These are phyloP conservation scores for Peronosclerospora sorghi DNA, from an alignment of 352 stramenopile genomes.

Conservation along the genomic window DNA sequence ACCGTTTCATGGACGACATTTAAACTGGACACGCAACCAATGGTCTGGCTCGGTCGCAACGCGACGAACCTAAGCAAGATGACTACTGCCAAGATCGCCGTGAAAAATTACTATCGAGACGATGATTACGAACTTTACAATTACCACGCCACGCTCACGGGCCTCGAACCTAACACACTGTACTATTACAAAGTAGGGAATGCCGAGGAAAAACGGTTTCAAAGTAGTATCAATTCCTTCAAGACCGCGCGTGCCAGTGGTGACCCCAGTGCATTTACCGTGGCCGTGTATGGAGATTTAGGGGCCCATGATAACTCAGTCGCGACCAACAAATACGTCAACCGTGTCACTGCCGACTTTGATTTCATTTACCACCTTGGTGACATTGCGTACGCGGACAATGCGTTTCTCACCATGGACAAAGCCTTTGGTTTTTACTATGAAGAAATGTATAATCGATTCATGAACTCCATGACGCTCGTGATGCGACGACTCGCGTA, in stretches of 20 bases:
- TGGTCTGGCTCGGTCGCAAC: slow-evolving; percentile 28
- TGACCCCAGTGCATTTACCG: slow-evolving; percentile 19
- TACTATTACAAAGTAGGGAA: slow-evolving; percentile 25
- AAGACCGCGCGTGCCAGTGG: slow-evolving; percentile 26
- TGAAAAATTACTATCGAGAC: slow-evolving; percentile 30
- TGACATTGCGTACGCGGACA: slow-evolving; percentile 38
- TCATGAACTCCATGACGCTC: slow-evolving; percentile 44
- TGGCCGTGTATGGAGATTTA: slow-evolving; percentile 32
- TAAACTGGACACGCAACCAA: slow-evolving; percentile 13
- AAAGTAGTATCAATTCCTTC: slow-evolving; percentile 26
- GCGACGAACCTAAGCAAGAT: slow-evolving; percentile 7
- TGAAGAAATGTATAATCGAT: slow-evolving; percentile 50
- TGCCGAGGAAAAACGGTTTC: slow-evolving; percentile 3
- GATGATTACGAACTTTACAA: slow-evolving; percentile 30
- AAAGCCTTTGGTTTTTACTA: slow-evolving; percentile 27
- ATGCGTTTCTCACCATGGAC: slow-evolving; percentile 18
- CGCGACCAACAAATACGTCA: slow-evolving; percentile 17
- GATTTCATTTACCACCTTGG: slow-evolving; percentile 36
- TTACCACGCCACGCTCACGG: slow-evolving; percentile 16
- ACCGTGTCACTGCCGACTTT: slow-evolving; percentile 12
- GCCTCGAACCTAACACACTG: slow-evolving; percentile 11
- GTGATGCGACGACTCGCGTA: slow-evolving; percentile 43
- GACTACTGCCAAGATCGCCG: slow-evolving; percentile 14
- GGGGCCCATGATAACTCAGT: slow-evolving; percentile 25
- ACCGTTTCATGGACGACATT: slow-evolving; percentile 34